Percentiles rank a stretch among this genome's conserved stretches.
Evolutionary conservation across 2,329 filamentous ascomycete species (phyloP).

Genomic region (Aspergillus novofumigatus): DNA sequence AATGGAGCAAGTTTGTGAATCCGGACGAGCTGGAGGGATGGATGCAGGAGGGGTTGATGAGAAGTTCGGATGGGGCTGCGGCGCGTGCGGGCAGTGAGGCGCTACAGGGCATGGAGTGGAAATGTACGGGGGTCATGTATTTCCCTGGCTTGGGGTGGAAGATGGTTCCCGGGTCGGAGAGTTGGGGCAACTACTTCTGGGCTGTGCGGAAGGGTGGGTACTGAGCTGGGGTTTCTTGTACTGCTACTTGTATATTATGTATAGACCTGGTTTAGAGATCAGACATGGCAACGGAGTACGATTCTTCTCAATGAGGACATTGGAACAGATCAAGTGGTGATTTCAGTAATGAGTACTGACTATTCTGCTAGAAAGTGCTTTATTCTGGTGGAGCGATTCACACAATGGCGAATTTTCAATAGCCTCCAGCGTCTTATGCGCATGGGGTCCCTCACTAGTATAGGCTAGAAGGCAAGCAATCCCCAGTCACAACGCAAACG

Average conservation of each 20-base stretch:
- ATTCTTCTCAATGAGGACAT: neutral
- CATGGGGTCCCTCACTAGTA: neutral
- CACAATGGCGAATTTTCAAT: neutral
- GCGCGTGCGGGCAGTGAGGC: constrained; percentile 20
- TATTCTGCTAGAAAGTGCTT: neutral
- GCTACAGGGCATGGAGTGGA: constrained; percentile 51
- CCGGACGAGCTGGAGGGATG: constrained; percentile 60
- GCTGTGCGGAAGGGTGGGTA: constrained; percentile 60
- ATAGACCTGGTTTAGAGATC: neutral
- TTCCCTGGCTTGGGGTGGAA: constrained; percentile 88
- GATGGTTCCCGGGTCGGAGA: constrained; percentile 74
- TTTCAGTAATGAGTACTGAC: neutral
- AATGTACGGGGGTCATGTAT: constrained; percentile 78
- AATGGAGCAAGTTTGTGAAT: constrained; percentile 95
- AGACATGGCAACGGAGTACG: neutral
- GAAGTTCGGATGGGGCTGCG: constrained; percentile 43
- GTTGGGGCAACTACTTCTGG: constrained; percentile 94
- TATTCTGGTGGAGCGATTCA: neutral
- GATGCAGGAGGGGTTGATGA: constrained; percentile 42
- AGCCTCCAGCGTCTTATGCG: neutral
- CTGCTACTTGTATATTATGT: neutral
- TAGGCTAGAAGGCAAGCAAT: neutral
- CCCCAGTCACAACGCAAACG: neutral
- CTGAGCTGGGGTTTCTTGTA: neutral
- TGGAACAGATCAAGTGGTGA: neutral